Evolutionary conservation across 2,329 filamentous ascomycete genomes (phyloP), one percentile per base, ranked within the genome.

Genomic region (Diaporthe sp.): DNA sequence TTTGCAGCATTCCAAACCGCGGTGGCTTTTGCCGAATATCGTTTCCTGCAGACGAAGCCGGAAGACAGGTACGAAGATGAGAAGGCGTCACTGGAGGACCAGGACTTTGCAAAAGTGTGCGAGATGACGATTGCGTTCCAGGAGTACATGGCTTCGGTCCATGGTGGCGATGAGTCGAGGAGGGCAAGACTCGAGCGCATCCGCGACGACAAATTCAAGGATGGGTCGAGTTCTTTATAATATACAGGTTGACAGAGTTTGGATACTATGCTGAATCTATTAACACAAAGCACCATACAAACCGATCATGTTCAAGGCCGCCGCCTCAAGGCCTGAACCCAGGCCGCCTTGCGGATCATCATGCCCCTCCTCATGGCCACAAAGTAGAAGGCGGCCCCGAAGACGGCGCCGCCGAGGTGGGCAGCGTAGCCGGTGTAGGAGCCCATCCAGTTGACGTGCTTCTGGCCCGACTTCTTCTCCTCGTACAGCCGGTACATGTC

Each of bases 381-480:
- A 46, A 77, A 12, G 55, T 79, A 79, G 49, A 78, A 80, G 0
- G 74, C 53, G 19, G 75, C 75, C 4, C 79, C 79, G 34, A 78
- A 79, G 2, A 76, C 77, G 1, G 77, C 77, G 13, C 79, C 79
- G 4, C 79, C 79, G 2, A 81, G 73, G 49, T 81, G 79, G 17
- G 78, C 79, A 12, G 79, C 78, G 58, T 81, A 79, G 8, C 79
- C 79, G 28, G 79, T 74, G 4, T 74, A 75, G 22, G 65, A 73
- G 10, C 75, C 73, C 69, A 59, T 68, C 69, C 74, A 77, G 67
- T 67, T 73, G 49, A 74, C 46, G n/a, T 53, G 68, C 42, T 57
- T 49, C n/a, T 44, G 71, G 7, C 76, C 77, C 25, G 61, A 39
- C 42, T 34, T 46, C 53, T 74, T 74, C 69, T 75, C 73, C 46